A percentile compares a stretch with the other conserved stretches of the same genome.
These are phyloP conservation scores for Pseudognaphalium luteoalbum DNA, from an alignment of 129 eudicot genomes.

Conservation along the genomic window DNA sequence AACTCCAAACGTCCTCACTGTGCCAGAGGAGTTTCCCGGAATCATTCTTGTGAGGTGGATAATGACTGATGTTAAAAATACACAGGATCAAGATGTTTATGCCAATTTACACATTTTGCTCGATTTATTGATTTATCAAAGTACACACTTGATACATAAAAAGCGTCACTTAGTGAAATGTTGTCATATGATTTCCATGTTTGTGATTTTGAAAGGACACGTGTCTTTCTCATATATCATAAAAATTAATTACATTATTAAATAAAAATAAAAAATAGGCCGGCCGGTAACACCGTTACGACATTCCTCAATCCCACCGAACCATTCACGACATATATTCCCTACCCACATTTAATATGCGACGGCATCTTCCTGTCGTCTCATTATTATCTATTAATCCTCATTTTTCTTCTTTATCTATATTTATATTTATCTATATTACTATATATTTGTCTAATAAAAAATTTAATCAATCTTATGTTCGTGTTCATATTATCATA, in stretches of 20 bases:
- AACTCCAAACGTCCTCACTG: too few species aligned
- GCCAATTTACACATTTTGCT: too few species aligned
- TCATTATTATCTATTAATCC: background rate
- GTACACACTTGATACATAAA: background rate
- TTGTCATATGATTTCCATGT: constrained; percentile 23
- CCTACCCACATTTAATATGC: constrained; percentile 18
- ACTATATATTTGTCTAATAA: too few species aligned
- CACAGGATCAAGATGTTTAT: too few species aligned
- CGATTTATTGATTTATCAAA: too few species aligned
- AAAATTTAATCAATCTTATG: background rate
- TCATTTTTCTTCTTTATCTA: background rate
- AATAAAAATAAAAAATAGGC: constrained; percentile 6
- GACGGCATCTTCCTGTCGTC: constrained; percentile 37
- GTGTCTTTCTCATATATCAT: constrained; percentile 1
- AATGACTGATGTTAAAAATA: too few species aligned
- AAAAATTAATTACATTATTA: background rate
- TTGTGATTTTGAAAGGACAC: constrained; percentile 27
- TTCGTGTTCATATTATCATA: constrained; percentile 6
- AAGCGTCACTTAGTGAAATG: constrained; percentile 26
- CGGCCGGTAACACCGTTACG: constrained; percentile 36
- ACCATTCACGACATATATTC: constrained; percentile 37
- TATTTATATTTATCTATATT: too few species aligned
- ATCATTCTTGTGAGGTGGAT: too few species aligned
- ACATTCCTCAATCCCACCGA: constrained; percentile 43
- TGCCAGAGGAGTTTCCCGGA: too few species aligned